These are phyloP conservation scores for Ophiostoma novo-ulmi DNA, from an alignment of 2,329 filamentous ascomycete species.

Conservation along the genomic window DNA sequence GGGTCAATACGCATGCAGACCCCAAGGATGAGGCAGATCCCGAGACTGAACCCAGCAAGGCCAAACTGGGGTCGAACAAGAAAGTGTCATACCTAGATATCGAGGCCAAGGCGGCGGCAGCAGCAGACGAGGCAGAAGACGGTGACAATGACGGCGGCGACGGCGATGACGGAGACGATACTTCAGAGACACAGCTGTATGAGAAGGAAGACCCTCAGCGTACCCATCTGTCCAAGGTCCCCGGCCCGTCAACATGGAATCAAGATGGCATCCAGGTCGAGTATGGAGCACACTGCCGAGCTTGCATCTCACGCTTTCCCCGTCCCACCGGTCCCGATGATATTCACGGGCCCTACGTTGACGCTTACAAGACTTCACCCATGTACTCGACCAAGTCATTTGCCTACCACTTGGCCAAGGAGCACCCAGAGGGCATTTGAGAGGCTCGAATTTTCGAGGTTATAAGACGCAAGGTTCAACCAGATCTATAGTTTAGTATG, in stretches of 20 bases:
- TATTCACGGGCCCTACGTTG: background rate
- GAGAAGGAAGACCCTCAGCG: background rate
- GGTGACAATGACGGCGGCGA: too few species aligned
- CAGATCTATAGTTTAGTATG: too few species aligned
- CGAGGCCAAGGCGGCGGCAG: too few species aligned
- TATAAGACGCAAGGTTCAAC: background rate
- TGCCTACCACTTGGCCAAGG: background rate
- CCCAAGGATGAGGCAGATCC: background rate
- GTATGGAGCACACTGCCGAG: background rate
- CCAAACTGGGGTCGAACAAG: too few species aligned
- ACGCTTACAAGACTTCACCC: background rate
- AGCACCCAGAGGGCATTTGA: background rate
- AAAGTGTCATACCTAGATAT: too few species aligned
- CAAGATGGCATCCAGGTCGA: slow-evolving; percentile 1
- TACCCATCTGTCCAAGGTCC: background rate
- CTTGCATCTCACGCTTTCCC: background rate
- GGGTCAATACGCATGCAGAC: background rate
- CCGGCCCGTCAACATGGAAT: background rate
- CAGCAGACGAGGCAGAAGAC: background rate
- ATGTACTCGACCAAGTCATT: background rate
- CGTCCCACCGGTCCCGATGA: too few species aligned
- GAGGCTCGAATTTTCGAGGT: background rate
- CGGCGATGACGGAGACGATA: too few species aligned
- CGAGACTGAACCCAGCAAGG: background rate
- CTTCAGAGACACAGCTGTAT: background rate